These are phyloP conservation scores for Blastocrithidia nonstop DNA, from an alignment of 208 protist genomes.

Conservation along the genomic window DNA sequence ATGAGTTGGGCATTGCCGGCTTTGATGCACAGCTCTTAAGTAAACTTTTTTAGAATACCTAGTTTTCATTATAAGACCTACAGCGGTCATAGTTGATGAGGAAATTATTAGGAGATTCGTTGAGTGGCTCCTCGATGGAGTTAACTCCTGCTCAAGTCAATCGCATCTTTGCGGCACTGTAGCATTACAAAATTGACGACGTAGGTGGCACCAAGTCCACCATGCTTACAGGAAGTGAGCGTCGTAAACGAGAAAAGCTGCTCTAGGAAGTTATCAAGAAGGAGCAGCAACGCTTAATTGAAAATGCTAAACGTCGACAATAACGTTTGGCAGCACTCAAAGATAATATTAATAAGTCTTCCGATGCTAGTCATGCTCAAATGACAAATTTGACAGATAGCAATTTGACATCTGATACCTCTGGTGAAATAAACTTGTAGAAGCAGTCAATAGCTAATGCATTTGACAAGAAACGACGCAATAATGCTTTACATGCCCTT, in stretches of 20 bases:
- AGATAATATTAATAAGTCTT: too few relatives aligned
- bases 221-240: slow-evolving; percentile 17
- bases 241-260: slow-evolving; percentile 17
- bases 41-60: slow-evolving; percentile 17
- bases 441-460: too few relatives aligned
- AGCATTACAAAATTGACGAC: not conserved
- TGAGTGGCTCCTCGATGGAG: not conserved
- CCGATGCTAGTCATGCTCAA: too few relatives aligned
- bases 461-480: too few relatives aligned
- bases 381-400: too few relatives aligned
- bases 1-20: slow-evolving; percentile 9
- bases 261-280: slow-evolving; percentile 1
- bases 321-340: slow-evolving; percentile 11
- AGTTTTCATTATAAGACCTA: slow-evolving; percentile 36
- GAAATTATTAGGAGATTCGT: slow-evolving; percentile 12
- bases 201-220: not conserved
- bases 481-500: too few relatives aligned
- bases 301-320: slow-evolving; percentile 7
- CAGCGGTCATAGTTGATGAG: slow-evolving; percentile 32
- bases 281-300: not conserved
- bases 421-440: too few relatives aligned
- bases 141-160: slow-evolving; percentile 24
- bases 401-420: too few relatives aligned
- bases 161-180: slow-evolving; percentile 21
- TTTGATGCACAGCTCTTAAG: slow-evolving; percentile 29